A percentile compares a stretch with the other conserved stretches of the same genome.
These are phyloP conservation scores for Neofusicoccum sp. DNA, from an alignment of 2,329 filamentous ascomycete genomes.

Conservation along the genomic window DNA sequence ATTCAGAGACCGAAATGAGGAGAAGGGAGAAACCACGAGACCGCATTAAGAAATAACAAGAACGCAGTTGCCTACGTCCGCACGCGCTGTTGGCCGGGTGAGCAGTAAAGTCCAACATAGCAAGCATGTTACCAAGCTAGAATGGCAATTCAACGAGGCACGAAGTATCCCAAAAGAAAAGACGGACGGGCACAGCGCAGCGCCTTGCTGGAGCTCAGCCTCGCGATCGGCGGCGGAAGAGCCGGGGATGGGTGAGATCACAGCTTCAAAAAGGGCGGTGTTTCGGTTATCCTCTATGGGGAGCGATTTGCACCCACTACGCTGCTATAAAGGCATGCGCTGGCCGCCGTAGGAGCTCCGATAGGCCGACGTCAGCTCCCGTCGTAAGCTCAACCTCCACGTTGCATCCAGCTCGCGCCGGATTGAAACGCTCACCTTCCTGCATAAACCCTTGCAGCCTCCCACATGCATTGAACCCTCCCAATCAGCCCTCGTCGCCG, in stretches of 20 bases:
- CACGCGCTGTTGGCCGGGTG: no score
- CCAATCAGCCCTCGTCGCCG: not conserved
- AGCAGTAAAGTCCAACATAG: no score
- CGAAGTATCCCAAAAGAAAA: no score
- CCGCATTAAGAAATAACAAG: no score
- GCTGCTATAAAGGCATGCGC: not conserved
- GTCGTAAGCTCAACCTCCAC: constrained; percentile 14
- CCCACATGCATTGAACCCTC: not conserved
- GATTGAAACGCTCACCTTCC: not conserved
- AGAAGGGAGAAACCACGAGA: no score
- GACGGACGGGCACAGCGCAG: no score
- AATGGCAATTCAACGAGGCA: no score
- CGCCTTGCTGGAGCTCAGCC: not conserved
- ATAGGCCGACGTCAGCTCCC: constrained; percentile 12
- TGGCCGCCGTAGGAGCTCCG: constrained; percentile 2
- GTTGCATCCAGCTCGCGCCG: constrained; percentile 2
- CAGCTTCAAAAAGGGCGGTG: not conserved
- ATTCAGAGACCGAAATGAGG: no score
- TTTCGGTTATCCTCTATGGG: not conserved
- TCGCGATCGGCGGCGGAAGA: not conserved
- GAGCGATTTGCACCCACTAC: not conserved
- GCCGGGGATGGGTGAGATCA: not conserved
- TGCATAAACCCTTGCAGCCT: not conserved
- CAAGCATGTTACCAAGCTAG: no score
- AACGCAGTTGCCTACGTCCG: no score